These are phyloP conservation scores for Quercus mongolica DNA, from an alignment of 306 rosid species.

Conservation along the genomic window DNA sequence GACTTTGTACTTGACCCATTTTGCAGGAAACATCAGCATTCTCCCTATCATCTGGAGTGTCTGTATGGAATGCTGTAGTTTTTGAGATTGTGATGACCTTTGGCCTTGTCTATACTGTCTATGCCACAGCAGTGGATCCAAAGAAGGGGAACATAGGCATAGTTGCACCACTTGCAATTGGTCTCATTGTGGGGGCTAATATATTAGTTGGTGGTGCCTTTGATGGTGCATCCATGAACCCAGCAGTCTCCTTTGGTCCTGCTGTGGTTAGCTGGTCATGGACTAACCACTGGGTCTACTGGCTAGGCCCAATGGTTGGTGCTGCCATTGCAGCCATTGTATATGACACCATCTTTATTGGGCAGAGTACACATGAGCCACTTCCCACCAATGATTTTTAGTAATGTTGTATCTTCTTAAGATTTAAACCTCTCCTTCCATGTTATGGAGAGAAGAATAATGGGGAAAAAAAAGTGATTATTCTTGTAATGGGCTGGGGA, in stretches of 20 bases:
- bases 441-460: slow-evolving; percentile 24
- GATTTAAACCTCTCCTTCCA: not conserved
- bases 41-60: slow-evolving; percentile 50
- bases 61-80: slow-evolving; percentile 54
- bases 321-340: slow-evolving; percentile 61
- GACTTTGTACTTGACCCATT: not conserved
- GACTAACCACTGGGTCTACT: slow-evolving; percentile 74
- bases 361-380: slow-evolving; percentile 48
- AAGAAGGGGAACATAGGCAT: slow-evolving; percentile 62
- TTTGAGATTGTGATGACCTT: slow-evolving; percentile 82
- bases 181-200: slow-evolving; percentile 78
- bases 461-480: not conserved
- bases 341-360: slow-evolving; percentile 64
- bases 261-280: slow-evolving; percentile 65
- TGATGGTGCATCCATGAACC: slow-evolving; percentile 89
- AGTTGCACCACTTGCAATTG: slow-evolving; percentile 79
- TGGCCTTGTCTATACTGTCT: slow-evolving; percentile 76
- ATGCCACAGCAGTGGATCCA: slow-evolving; percentile 78
- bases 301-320: slow-evolving; percentile 69
- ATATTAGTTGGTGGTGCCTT: slow-evolving; percentile 84
- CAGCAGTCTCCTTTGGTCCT: slow-evolving; percentile 79
- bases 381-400: slow-evolving; percentile 45
- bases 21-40: slow-evolving; percentile 64
- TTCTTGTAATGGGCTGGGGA: slow-evolving; percentile 8
- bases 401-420: not conserved